Conservation (phyloP, 83 land plant genomes). For the Picea mariana region DNA sequence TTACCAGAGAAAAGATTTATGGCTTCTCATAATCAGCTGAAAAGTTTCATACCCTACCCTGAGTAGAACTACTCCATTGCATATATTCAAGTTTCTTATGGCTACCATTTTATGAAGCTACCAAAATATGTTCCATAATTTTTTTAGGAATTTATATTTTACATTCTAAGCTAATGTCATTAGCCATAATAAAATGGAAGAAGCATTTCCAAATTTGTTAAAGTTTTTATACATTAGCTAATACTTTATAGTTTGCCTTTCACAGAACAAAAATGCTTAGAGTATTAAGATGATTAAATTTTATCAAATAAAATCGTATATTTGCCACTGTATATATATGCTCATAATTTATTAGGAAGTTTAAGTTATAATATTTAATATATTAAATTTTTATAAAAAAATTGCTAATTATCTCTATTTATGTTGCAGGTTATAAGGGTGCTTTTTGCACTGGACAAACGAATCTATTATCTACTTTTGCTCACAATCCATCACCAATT, state of each 20-base stretch:
- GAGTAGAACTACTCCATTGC: no score
- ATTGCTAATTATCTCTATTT: background rate
- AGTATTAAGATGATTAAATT: background rate
- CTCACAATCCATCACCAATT: conserved; percentile 68
- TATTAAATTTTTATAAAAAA: background rate
- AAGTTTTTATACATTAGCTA: background rate
- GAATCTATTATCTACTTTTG: conserved; percentile 71
- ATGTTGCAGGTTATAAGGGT: conserved; percentile 69
- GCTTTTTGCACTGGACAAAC: conserved; percentile 60
- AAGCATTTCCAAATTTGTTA: background rate
- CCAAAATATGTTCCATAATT: background rate
- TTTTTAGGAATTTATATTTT: background rate
- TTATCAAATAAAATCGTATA: background rate
- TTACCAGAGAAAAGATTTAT: background rate
- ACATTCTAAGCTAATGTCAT: background rate
- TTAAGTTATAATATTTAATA: background rate
- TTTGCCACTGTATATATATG: background rate
- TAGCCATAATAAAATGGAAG: background rate
- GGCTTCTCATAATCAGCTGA: no score
- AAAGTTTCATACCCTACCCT: no score
- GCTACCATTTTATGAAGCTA: no score
- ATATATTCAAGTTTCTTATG: no score
- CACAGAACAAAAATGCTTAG: background rate
- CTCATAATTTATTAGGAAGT: background rate
- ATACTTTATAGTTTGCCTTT: no score